phyloP scores from a whole-genome alignment of 352 stramenopile species.

The Peronosclerospora sorghi region DNA sequence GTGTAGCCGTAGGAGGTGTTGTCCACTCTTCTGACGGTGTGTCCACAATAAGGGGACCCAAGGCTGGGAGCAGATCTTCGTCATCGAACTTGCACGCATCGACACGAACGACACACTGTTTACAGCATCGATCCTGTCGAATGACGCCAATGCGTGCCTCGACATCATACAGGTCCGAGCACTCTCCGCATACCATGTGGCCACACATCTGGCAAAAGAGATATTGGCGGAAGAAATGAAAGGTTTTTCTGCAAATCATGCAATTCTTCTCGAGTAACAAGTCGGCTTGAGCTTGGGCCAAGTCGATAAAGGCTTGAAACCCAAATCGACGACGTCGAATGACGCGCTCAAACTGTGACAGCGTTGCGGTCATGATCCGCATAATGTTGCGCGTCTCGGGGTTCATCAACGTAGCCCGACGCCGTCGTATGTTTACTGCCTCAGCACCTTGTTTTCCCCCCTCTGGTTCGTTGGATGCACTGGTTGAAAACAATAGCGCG shows the following conservation, averaged over 20 bases:
- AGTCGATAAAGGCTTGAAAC: slow-evolving; percentile 61
- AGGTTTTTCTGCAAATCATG: slow-evolving; percentile 36
- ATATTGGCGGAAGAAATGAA: slow-evolving; percentile 34
- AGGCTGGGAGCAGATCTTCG: slow-evolving; percentile 28
- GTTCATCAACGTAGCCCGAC: slow-evolving; percentile 35
- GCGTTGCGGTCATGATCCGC: slow-evolving; percentile 33
- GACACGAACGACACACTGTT: slow-evolving; percentile 40
- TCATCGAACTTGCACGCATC: slow-evolving; percentile 43
- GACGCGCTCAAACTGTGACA: slow-evolving; percentile 40
- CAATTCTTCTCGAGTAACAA: slow-evolving; percentile 21
- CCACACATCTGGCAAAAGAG: slow-evolving; percentile 49
- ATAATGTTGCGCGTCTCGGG: slow-evolving; percentile 33
- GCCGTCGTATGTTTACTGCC: background rate
- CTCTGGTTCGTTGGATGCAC: background rate
- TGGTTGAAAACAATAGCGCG: background rate
- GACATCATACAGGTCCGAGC: slow-evolving; percentile 39
- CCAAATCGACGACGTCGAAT: slow-evolving; percentile 52
- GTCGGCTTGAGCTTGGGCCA: slow-evolving; percentile 26
- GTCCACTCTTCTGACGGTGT: slow-evolving; percentile 29
- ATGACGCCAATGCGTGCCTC: slow-evolving; percentile 32
- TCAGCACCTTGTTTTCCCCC: background rate
- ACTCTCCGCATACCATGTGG: slow-evolving; percentile 36
- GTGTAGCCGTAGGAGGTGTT: background rate
- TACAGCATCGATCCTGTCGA: slow-evolving; percentile 35
- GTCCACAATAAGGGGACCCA: slow-evolving; percentile 36